Evolutionary conservation across 2,329 filamentous ascomycete species (phyloP).

Genomic region (Cladosporium sp.): DNA sequence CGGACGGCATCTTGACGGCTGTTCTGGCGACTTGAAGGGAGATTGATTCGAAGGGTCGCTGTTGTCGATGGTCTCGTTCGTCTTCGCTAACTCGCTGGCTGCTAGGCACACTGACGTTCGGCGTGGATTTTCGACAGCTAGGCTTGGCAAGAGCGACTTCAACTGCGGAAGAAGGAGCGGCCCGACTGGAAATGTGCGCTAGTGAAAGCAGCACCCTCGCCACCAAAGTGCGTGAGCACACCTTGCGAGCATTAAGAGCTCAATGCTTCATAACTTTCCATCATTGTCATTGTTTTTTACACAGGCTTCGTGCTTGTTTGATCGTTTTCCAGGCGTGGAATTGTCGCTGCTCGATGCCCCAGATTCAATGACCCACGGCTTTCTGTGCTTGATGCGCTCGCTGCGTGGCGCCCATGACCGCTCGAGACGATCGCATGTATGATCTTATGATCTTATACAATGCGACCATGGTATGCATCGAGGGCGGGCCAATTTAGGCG

Average conservation of each 20-base stretch:
- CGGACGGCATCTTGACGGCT: conserved; percentile 31
- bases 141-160: neutral
- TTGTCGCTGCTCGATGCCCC: too few relatives aligned
- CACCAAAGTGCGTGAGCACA: neutral
- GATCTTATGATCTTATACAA: too few relatives aligned
- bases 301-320: too few relatives aligned
- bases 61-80: conserved; percentile 19
- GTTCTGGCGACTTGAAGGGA: conserved; percentile 20
- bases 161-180: neutral
- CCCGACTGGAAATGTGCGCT: neutral
- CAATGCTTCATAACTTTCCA: too few relatives aligned
- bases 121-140: neutral
- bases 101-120: conserved; percentile 1
- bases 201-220: neutral
- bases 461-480: too few relatives aligned
- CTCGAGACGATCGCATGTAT: too few relatives aligned
- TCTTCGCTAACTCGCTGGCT: neutral
- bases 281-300: too few relatives aligned
- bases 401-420: too few relatives aligned
- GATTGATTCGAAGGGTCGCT: conserved; percentile 19
- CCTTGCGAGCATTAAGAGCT: neutral
- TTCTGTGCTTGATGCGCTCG: too few relatives aligned
- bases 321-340: too few relatives aligned
- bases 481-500: too few relatives aligned
- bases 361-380: too few relatives aligned